These are phyloP conservation scores for Ganoderma sinense DNA, from an alignment of 1,284 basidiomycete genomes.

Conservation along the genomic window DNA sequence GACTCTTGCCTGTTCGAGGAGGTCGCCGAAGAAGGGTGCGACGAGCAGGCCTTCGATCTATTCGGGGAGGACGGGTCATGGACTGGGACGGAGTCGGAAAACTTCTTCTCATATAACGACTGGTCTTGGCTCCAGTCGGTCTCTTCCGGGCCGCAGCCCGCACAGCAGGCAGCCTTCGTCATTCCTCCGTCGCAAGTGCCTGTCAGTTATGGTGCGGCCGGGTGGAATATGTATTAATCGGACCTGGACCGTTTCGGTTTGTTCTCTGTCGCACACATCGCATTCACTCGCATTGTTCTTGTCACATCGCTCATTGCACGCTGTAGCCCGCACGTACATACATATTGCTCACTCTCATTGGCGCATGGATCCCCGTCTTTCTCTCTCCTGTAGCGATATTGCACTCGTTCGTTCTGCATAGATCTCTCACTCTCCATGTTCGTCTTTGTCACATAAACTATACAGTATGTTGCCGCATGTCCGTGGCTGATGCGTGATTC, in stretches of 20 bases:
- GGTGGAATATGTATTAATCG: conserved; percentile 1
- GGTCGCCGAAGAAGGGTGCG: conserved; percentile 15
- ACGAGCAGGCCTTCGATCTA: conserved; percentile 12
- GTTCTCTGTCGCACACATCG: not conserved
- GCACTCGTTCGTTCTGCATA: conserved; percentile 16
- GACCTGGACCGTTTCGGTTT: conserved; percentile 1
- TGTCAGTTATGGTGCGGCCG: not conserved
- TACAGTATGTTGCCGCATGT: not conserved
- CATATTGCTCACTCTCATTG: conserved; percentile 14
- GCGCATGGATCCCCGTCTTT: conserved; percentile 6
- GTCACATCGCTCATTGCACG: conserved; percentile 2
- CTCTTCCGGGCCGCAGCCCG: not conserved
- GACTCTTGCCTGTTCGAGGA: conserved; percentile 8
- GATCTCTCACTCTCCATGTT: conserved; percentile 2
- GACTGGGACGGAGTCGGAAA: conserved; percentile 5
- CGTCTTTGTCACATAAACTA: not conserved
- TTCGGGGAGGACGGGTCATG: conserved; percentile 13
- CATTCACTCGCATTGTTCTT: conserved; percentile 14
- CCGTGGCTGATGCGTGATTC: too few species aligned
- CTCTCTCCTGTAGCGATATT: conserved; percentile 19
- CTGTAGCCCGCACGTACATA: conserved; percentile 18
- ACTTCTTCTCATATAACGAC: conserved; percentile 12
- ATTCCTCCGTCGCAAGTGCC: not conserved
- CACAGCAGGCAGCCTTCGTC: not conserved
- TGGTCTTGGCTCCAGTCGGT: conserved; percentile 22